Evolutionary conservation across 805 yeast genomes (phyloP).

Genomic region (Candida quercuum): DNA sequence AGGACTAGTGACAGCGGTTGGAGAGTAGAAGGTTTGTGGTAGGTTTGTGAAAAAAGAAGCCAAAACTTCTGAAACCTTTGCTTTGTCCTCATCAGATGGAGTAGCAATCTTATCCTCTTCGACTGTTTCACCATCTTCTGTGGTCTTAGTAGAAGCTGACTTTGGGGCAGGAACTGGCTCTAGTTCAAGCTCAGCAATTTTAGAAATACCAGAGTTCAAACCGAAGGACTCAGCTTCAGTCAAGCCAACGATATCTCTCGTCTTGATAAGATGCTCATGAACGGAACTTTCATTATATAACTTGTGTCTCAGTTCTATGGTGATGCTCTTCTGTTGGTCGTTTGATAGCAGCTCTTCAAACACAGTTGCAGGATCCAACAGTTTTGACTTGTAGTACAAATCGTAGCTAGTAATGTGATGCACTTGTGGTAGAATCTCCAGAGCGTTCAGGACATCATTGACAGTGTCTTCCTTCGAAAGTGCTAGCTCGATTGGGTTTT

Average conservation of each 20-base stretch:
- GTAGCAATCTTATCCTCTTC: conserved; percentile 13
- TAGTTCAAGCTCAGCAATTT: conserved; percentile 37
- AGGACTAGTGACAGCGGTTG: conserved; percentile 23
- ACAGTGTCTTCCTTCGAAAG: neutral
- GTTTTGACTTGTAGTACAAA: neutral
- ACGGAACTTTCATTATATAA: conserved; percentile 59
- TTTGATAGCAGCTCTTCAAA: conserved; percentile 22
- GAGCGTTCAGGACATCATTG: neutral
- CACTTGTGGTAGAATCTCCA: conserved; percentile 1
- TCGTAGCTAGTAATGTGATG: conserved; percentile 1
- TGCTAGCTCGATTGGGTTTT: neutral
- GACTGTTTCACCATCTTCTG: conserved; percentile 11
- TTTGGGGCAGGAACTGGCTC: conserved; percentile 17
- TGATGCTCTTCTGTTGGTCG: conserved; percentile 25
- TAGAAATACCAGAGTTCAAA: conserved; percentile 43
- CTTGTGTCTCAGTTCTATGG: conserved; percentile 42
- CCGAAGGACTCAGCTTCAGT: conserved; percentile 39
- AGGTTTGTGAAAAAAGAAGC: conserved; percentile 14
- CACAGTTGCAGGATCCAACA: conserved; percentile 12
- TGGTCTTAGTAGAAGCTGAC: conserved; percentile 4
- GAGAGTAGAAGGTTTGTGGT: conserved; percentile 17
- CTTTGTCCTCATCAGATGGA: conserved; percentile 22
- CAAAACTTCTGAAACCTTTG: conserved; percentile 15
- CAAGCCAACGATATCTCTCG: conserved; percentile 57
- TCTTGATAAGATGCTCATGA: conserved; percentile 54